Base-by-base conservation (phyloP, 2,329 filamentous ascomycete genomes). In the Ceratocystis eucalypticola region DNA sequence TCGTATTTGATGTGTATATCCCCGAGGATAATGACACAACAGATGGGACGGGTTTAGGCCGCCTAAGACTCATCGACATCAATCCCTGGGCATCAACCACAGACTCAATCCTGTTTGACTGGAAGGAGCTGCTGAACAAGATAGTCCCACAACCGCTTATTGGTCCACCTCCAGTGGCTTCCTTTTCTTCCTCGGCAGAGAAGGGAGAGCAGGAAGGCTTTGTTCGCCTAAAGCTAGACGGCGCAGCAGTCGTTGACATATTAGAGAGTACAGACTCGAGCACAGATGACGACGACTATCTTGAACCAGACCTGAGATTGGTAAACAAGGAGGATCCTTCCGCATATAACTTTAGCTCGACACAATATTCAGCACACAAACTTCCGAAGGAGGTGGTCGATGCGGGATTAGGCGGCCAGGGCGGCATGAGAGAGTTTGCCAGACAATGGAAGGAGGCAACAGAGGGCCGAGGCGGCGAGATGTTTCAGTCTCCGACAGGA, bases 331-430 rank as follows among this genome's bases (percentile, higher is more conserved):
- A 93, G 69, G 93, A 97, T 70, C 91, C 92, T 0, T 89, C 93
- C 68, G 92, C 92, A 0, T 94, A 91, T 73, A 88, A 88, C 71
- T 95, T 96, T 73, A 86, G 84, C 70, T 88, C 89, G 3, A 84
- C 91, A 1, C 89, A 93, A 72, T 97, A 96, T 75, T 96, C 91
- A 69, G 93, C 94, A 2, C 93, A 97, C 74, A 99, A 97, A 76
- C 77, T 99, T 71, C 94, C 94, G 0, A 91, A 87, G 74, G 94
- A 99, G 71, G 91, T 97, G 1, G 92, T 96, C 2, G 84, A 88
- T 70, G 86, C 85, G 22, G 83, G 84, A 70, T 72, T 82, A 70
- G 82, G 82, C 0, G 88, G 88, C 2, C 84, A 89, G 66, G 89
- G 88, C 2, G 88, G 88, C 0, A 81, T 97, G 77, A 82, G 87